phyloP scores from a whole-genome alignment of 1,284 basidiomycete species.

The Clitocybe nebularis region DNA sequence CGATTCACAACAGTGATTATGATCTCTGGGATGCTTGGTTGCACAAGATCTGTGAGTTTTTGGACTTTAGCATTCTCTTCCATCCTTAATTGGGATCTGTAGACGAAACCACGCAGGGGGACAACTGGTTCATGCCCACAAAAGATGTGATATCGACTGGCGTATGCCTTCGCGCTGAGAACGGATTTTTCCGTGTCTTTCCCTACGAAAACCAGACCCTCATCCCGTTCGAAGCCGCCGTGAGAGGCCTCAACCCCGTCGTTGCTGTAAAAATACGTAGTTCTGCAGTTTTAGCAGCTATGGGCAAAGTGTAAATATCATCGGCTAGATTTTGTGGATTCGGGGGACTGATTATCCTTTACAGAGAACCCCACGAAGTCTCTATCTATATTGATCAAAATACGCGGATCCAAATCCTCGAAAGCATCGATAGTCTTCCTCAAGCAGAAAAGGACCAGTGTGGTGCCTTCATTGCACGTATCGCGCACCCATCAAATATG shows the following conservation, averaged over 20 bases:
- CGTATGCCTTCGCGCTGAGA: slow-evolving; percentile 61
- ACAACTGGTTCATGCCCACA: slow-evolving; percentile 44
- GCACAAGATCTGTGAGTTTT: slow-evolving; percentile 42
- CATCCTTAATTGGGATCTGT: neutral
- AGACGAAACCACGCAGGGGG: slow-evolving; percentile 42
- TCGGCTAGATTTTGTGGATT: slow-evolving; percentile 5
- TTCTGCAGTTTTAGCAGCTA: slow-evolving; percentile 75
- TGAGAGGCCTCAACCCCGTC: slow-evolving; percentile 72
- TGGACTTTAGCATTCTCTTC: neutral
- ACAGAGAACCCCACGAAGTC: slow-evolving; percentile 45
- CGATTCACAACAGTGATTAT: slow-evolving; percentile 37
- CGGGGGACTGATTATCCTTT: slow-evolving; percentile 3
- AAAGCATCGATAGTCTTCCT: slow-evolving; percentile 66
- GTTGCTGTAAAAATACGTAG: slow-evolving; percentile 79
- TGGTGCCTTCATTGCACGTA: slow-evolving; percentile 75
- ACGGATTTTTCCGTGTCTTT: slow-evolving; percentile 65
- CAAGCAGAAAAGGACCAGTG: slow-evolving; percentile 81
- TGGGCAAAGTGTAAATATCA: slow-evolving; percentile 59
- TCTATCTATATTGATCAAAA: slow-evolving; percentile 65
- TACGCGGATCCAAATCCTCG: slow-evolving; percentile 69
- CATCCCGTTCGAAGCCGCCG: slow-evolving; percentile 68
- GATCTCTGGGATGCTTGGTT: slow-evolving; percentile 42
- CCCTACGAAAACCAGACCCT: slow-evolving; percentile 68
- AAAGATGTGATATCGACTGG: slow-evolving; percentile 48
- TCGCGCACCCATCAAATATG: slow-evolving; percentile 1